Evolutionary conservation across 2,329 filamentous ascomycete genomes (phyloP).

Genomic region (Xylariales sp.): DNA sequence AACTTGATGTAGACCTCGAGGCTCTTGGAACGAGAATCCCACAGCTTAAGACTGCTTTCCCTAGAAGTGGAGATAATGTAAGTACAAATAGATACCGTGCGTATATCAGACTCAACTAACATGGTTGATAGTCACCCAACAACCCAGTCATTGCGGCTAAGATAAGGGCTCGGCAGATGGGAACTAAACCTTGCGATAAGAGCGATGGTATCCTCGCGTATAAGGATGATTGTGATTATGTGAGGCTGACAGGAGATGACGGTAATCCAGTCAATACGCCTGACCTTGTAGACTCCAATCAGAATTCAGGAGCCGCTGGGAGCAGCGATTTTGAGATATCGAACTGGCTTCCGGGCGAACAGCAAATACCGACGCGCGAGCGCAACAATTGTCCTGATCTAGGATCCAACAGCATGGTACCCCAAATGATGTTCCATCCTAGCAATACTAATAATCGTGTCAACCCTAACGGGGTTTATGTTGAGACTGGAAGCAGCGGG

Average conservation of each 20-base stretch:
- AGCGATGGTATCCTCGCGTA: slow-evolving; percentile 37
- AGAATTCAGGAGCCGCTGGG: slow-evolving; percentile 9
- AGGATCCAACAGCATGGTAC: slow-evolving; percentile 8
- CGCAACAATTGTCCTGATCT: slow-evolving; percentile 17
- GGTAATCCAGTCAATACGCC: slow-evolving; percentile 34
- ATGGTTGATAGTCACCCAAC: slow-evolving; percentile 5
- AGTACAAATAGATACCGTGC: slow-evolving; percentile 22
- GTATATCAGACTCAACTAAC: background rate
- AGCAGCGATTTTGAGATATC: slow-evolving; percentile 8
- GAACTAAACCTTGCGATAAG: slow-evolving; percentile 7
- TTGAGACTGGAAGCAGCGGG: slow-evolving; percentile 36
- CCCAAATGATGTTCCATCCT: slow-evolving; percentile 13
- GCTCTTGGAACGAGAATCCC: slow-evolving; percentile 60
- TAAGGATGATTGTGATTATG: slow-evolving; percentile 39
- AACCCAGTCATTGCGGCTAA: slow-evolving; percentile 12
- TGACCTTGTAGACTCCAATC: slow-evolving; percentile 32
- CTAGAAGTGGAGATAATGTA: slow-evolving; percentile 49
- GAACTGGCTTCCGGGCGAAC: slow-evolving; percentile 35
- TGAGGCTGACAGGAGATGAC: slow-evolving; percentile 35
- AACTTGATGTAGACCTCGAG: slow-evolving; percentile 88
- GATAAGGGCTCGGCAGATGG: slow-evolving; percentile 8
- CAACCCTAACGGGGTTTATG: slow-evolving; percentile 28
- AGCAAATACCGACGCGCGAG: slow-evolving; percentile 29
- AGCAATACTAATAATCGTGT: background rate
- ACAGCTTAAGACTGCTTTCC: slow-evolving; percentile 50